Evolutionary conservation across 345 rosid species (phyloP).

Genomic region (Crucihimalaya himalaica): DNA sequence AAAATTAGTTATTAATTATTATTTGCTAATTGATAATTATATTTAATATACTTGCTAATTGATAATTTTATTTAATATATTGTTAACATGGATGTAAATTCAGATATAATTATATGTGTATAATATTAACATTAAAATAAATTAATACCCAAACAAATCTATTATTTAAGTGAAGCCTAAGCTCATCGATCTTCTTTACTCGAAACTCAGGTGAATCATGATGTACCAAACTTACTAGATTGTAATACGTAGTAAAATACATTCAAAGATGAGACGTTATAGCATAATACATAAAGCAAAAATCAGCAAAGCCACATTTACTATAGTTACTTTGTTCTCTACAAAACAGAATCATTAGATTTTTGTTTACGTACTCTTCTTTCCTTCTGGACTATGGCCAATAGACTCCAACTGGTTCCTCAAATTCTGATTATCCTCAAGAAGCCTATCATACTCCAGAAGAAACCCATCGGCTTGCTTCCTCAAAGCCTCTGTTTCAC

Average conservation of each 20-base stretch:
- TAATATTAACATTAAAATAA: no score
- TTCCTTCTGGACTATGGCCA: conserved; percentile 52
- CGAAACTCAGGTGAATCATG: conserved; percentile 4
- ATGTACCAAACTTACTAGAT: not conserved
- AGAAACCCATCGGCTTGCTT: conserved; percentile 78
- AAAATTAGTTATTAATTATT: no score
- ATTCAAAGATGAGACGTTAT: not conserved
- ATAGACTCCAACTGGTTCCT: conserved; percentile 65
- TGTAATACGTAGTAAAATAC: not conserved
- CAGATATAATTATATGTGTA: no score
- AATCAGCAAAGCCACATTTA: not conserved
- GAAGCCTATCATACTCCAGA: conserved; percentile 66
- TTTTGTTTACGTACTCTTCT: conserved; percentile 49
- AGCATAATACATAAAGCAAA: not conserved
- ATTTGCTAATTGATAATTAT: no score
- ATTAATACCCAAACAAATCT: no score
- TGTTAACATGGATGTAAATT: no score
- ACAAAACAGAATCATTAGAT: conserved; percentile 26
- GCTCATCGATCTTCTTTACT: not conserved
- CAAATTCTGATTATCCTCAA: conserved; percentile 74
- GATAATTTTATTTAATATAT: no score
- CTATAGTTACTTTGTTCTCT: conserved; percentile 5
- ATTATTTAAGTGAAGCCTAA: no score
- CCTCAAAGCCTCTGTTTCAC: conserved; percentile 60
- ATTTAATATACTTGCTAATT: no score